phyloP scores from a whole-genome alignment of 495 filamentous ascomycete species.

The Aspergillus conjunctus region DNA sequence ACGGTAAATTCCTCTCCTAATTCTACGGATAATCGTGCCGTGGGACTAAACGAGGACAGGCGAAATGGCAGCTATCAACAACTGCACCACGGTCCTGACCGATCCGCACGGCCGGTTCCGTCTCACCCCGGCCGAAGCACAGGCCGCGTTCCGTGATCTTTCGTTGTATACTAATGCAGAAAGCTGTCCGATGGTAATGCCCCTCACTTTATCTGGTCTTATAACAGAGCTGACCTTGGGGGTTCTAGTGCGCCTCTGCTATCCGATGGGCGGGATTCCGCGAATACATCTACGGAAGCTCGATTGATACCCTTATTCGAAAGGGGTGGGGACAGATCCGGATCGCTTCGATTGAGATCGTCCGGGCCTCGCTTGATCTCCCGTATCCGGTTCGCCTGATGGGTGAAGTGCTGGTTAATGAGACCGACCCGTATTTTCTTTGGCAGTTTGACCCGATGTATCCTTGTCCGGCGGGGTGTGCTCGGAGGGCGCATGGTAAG shows the following conservation, averaged over 20 bases:
- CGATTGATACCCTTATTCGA: slow-evolving; percentile 38
- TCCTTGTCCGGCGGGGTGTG: slow-evolving; percentile 51
- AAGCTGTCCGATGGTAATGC: slow-evolving; percentile 54
- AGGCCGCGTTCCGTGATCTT: slow-evolving; percentile 47
- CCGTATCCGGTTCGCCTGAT: slow-evolving; percentile 38
- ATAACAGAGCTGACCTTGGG: background rate
- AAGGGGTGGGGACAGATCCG: slow-evolving; percentile 55
- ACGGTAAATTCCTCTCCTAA: background rate
- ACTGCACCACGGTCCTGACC: slow-evolving; percentile 52
- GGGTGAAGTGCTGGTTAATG: slow-evolving; percentile 46
- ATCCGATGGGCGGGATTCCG: slow-evolving; percentile 57
- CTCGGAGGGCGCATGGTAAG: background rate
- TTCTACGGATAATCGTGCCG: slow-evolving; percentile 36
- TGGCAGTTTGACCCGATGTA: slow-evolving; percentile 52
- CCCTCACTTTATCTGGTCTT: slow-evolving; percentile 2
- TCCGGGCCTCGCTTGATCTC: slow-evolving; percentile 44
- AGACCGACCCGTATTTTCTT: slow-evolving; percentile 53
- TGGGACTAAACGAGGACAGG: slow-evolving; percentile 33
- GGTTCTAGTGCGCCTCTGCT: slow-evolving; percentile 52
- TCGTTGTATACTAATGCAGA: slow-evolving; percentile 59
- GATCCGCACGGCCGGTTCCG: slow-evolving; percentile 46
- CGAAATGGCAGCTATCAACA: slow-evolving; percentile 56
- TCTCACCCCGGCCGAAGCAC: slow-evolving; percentile 38
- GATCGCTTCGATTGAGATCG: slow-evolving; percentile 48
- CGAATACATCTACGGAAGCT: slow-evolving; percentile 57